Evolutionary conservation across 495 filamentous ascomycete genomes (phyloP).

Genomic region (Sphaerosporella brunnea): DNA sequence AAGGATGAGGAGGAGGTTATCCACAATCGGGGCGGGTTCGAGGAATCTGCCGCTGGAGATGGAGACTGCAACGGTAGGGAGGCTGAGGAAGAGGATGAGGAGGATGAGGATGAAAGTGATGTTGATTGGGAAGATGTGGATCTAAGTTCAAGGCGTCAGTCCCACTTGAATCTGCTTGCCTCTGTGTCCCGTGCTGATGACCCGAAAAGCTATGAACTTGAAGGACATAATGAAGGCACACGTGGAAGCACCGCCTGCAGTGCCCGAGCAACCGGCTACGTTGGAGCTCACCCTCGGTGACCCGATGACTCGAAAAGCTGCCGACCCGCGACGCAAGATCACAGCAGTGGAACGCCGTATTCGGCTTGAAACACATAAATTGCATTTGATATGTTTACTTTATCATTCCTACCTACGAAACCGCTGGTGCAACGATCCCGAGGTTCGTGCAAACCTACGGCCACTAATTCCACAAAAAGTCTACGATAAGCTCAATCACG

Average conservation of each 20-base stretch:
- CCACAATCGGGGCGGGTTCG: no score
- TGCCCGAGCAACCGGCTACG: neutral
- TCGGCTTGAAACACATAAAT: constrained; percentile 65
- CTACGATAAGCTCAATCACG: constrained; percentile 44
- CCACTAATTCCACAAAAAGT: constrained; percentile 42
- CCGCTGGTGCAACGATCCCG: constrained; percentile 68
- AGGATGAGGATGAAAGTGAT: constrained; percentile 38
- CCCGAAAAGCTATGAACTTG: constrained; percentile 7
- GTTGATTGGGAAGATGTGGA: constrained; percentile 58
- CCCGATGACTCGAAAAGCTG: constrained; percentile 23
- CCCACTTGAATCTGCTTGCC: neutral
- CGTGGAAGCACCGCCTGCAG: neutral
- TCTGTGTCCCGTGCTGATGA: neutral
- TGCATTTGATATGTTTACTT: constrained; percentile 67
- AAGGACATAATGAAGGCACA: constrained; percentile 1
- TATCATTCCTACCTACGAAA: constrained; percentile 59
- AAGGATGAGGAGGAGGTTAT: no score
- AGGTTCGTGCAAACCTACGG: constrained; percentile 41
- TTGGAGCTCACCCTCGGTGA: constrained; percentile 14
- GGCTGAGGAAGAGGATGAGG: constrained; percentile 6
- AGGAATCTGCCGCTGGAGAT: no score
- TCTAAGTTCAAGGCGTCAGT: constrained; percentile 26
- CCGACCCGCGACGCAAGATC: constrained; percentile 37
- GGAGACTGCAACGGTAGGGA: no score
- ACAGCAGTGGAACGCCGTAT: constrained; percentile 51